Conservation (phyloP, 2,329 filamentous ascomycete genomes). For the Microcyclosporella mali region DNA sequence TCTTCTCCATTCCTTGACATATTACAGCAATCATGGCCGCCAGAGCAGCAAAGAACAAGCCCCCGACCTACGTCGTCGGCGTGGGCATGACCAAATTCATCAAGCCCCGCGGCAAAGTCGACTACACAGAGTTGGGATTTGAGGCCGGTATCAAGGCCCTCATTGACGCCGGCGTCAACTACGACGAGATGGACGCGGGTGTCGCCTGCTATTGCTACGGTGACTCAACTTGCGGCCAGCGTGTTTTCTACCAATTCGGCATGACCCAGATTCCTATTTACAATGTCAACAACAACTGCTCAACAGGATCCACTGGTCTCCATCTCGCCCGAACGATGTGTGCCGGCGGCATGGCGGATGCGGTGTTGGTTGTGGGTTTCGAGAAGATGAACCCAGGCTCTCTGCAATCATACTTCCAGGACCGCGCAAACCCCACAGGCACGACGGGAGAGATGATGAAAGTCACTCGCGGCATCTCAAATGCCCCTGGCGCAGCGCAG, state of each 20-base stretch:
- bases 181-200: conserved; percentile 91
- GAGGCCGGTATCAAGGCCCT: conserved; percentile 87
- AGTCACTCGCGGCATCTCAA: conserved; percentile 23
- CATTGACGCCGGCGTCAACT: conserved; percentile 80
- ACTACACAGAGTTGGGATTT: conserved; percentile 90
- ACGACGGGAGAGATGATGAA: conserved; percentile 70
- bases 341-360: conserved; percentile 61
- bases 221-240: conserved; percentile 89
- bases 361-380: conserved; percentile 79
- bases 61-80: conserved; percentile 71
- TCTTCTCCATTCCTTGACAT: not conserved
- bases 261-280: conserved; percentile 95
- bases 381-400: conserved; percentile 98
- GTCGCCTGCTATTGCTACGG: conserved; percentile 97
- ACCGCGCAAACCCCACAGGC: conserved; percentile 72
- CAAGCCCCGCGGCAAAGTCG: conserved; percentile 87
- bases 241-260: conserved; percentile 97
- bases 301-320: conserved; percentile 86
- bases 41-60: conserved; percentile 22
- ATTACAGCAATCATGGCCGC: conserved; percentile 17
- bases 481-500: conserved; percentile 45
- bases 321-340: conserved; percentile 78
- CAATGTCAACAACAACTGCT: conserved; percentile 99
- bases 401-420: conserved; percentile 75
- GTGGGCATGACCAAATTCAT: conserved; percentile 99